Evolutionary conservation across 2,329 filamentous ascomycete species (phyloP).

Genomic region (Herpomyces periplanetae): DNA sequence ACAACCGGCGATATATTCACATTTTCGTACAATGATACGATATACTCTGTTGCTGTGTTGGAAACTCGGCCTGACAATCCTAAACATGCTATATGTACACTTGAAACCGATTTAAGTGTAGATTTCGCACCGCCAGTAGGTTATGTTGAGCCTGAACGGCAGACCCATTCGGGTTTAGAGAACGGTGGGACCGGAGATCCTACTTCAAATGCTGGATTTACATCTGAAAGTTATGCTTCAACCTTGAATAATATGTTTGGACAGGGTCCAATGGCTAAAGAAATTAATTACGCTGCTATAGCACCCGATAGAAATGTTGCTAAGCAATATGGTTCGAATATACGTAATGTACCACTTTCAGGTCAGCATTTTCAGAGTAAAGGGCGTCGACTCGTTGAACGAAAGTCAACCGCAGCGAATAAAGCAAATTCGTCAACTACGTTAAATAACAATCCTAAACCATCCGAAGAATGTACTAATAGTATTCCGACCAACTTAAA

Average conservation of each 20-base stretch:
- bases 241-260: too few relatives aligned
- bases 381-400: slow-evolving; percentile 43
- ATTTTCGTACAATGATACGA: slow-evolving; percentile 76
- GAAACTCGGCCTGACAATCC: slow-evolving; percentile 64
- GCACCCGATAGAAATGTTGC: slow-evolving; percentile 30
- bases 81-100: slow-evolving; percentile 51
- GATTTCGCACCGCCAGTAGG: slow-evolving; percentile 81
- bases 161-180: too few relatives aligned
- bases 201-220: too few relatives aligned
- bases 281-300: slow-evolving; percentile 84
- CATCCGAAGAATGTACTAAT: slow-evolving; percentile 15
- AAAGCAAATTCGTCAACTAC: slow-evolving; percentile 17
- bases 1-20: slow-evolving; percentile 83
- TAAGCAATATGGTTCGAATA: slow-evolving; percentile 24
- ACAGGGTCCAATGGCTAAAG: slow-evolving; percentile 75
- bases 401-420: slow-evolving; percentile 35
- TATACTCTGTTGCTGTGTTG: slow-evolving; percentile 67
- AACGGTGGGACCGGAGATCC: too few relatives aligned
- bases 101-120: slow-evolving; percentile 82
- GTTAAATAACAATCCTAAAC: slow-evolving; percentile 7
- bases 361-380: slow-evolving; percentile 39
- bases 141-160: slow-evolving; percentile 48
- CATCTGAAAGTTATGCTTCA: too few relatives aligned
- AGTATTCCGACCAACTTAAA: too few relatives aligned
- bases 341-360: too few relatives aligned